phyloP scores from a whole-genome alignment of 2,329 filamentous ascomycete species.

The Cladosporium sp. region DNA sequence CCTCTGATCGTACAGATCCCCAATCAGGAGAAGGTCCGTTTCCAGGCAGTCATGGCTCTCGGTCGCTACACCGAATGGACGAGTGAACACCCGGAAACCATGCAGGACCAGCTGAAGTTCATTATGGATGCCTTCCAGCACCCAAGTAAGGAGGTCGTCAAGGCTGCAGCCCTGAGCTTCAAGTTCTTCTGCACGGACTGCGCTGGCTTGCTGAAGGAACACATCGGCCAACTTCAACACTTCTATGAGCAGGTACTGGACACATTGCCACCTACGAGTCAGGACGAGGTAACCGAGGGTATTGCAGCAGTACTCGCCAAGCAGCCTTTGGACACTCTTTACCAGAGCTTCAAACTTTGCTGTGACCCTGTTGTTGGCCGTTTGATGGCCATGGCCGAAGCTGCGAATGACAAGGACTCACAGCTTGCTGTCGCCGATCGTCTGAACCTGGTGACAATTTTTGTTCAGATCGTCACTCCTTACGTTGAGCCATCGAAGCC shows the following conservation, averaged over 20 bases:
- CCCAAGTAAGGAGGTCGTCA: conserved; percentile 81
- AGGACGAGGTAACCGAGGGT: conserved; percentile 94
- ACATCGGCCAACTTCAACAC: conserved; percentile 78
- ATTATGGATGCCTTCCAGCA: conserved; percentile 91
- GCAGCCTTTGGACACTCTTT: conserved; percentile 74
- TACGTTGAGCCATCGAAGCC: conserved; percentile 66
- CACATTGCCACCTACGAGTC: conserved; percentile 75
- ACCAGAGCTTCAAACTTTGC: conserved; percentile 82
- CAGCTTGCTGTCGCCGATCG: conserved; percentile 91
- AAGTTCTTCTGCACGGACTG: conserved; percentile 98
- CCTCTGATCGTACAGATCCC: conserved; percentile 91
- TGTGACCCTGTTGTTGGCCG: conserved; percentile 84
- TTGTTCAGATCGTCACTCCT: conserved; percentile 73
- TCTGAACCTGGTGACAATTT: conserved; percentile 85
- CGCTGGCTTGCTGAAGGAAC: conserved; percentile 74
- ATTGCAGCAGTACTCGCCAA: conserved; percentile 87
- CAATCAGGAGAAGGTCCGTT: conserved; percentile 94
- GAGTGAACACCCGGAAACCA: conserved; percentile 81
- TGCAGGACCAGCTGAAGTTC: conserved; percentile 90
- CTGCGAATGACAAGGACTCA: conserved; percentile 73
- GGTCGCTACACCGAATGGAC: conserved; percentile 98
- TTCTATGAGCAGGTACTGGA: conserved; percentile 92
- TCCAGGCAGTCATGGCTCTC: conserved; percentile 96
- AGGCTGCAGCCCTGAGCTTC: conserved; percentile 87
- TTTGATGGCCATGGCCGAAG: conserved; percentile 80